These are phyloP conservation scores for Leptographium galeiforme DNA, from an alignment of 2,329 filamentous ascomycete genomes.

Conservation along the genomic window DNA sequence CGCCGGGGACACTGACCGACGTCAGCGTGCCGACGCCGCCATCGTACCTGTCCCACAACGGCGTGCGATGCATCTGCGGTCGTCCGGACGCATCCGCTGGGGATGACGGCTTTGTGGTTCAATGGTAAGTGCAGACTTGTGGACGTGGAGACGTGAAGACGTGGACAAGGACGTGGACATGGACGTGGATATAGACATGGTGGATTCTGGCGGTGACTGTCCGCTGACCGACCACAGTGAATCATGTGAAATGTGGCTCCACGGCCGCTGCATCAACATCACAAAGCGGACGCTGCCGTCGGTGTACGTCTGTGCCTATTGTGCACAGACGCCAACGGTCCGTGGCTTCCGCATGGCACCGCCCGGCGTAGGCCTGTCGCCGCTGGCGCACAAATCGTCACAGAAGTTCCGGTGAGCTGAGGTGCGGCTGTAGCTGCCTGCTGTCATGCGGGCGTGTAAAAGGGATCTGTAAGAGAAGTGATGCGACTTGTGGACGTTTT, in stretches of 20 bases:
- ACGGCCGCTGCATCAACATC: constrained; percentile 50
- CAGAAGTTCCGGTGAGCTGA: constrained; percentile 27
- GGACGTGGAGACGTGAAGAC: too few relatives aligned
- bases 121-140: constrained; percentile 36
- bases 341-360: constrained; percentile 30
- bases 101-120: constrained; percentile 43
- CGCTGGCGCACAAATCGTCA: constrained; percentile 31
- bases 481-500: not conserved
- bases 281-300: constrained; percentile 40
- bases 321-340: constrained; percentile 44
- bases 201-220: too few relatives aligned
- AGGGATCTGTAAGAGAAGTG: not conserved
- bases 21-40: constrained; percentile 33
- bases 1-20: constrained; percentile 38
- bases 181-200: too few relatives aligned
- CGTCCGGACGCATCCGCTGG: constrained; percentile 25
- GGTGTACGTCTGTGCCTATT: constrained; percentile 52
- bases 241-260: constrained; percentile 52
- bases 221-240: constrained; percentile 26
- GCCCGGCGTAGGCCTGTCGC: constrained; percentile 21
- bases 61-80: constrained; percentile 44
- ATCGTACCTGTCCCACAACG: constrained; percentile 24
- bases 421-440: not conserved
- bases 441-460: not conserved
- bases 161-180: too few relatives aligned